Base-by-base conservation (phyloP, 495 filamentous ascomycete genomes). In the Pyrenula aspistea region DNA sequence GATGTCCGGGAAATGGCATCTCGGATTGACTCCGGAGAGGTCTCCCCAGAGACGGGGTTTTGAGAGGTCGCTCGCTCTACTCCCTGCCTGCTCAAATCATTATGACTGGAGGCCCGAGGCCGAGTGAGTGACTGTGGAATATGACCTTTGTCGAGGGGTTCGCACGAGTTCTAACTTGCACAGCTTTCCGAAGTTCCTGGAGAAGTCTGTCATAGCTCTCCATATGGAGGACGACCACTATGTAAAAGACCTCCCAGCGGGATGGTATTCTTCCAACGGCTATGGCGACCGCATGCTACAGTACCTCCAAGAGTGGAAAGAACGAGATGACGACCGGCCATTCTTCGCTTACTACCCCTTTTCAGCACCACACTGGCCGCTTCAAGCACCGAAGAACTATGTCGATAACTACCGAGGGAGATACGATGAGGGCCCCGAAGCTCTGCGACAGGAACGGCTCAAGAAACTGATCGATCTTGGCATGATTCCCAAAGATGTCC, bases 1-100 rank as follows among this genome's bases (percentile, higher is more conserved):
- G 11, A 81, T 84, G 77, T 72, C 76, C 2, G 82, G 81, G 1
- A 84, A 85, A 63, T 84, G 81, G 80, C 70, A 72, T 63, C 59
- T 73, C 20, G 73, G 73, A 0, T 62, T 76, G n/a, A 76, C 71
- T 0, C 73, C 73, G 8, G 73, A 74, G 53, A 65, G 70, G 2
- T 68, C 71, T 1, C 72, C 73, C 12, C 64, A 63, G 57, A 21
- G 22, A 0, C 55, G 63, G 22, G 60, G 63, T 2, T 64, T 62
- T 22, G 51, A 54, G 12, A 54, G 72, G 3, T 73, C 69, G 2
- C 74, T 80, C 15, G 75, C 78, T 10, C 75, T 77, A 61, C 60
- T 81, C n/a, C 78, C 78, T 0, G 78, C 76, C 4, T 79, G 76
- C 59, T 76, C 72, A 24, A 85, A 85, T 58, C 83, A 86, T 61